Percentiles rank a stretch among this genome's conserved stretches.
phyloP scores from a whole-genome alignment of 1,139 yeast genomes.

The Pichia sp. region DNA sequence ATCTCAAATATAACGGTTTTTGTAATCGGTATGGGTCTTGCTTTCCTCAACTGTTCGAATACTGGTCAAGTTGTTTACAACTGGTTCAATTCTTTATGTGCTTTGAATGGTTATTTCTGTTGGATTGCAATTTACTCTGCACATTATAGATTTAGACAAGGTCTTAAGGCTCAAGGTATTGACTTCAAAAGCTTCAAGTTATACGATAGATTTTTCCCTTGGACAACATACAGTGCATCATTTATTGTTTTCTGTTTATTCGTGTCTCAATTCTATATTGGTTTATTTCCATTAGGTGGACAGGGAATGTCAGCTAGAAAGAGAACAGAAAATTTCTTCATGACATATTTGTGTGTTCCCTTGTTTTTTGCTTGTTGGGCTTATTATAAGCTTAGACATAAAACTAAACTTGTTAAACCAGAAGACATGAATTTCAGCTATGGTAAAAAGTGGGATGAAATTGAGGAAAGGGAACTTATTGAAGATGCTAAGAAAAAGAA shows the following conservation, averaged over 20 bases:
- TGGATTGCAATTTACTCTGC: constrained; percentile 46
- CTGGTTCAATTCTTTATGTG: constrained; percentile 51
- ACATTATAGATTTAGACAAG: constrained; percentile 45
- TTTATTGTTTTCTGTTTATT: constrained; percentile 16
- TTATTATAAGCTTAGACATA: constrained; percentile 18
- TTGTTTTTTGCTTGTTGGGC: constrained; percentile 15
- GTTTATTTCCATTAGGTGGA: constrained; percentile 17
- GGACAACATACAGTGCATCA: constrained; percentile 20
- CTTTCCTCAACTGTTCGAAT: constrained; percentile 40
- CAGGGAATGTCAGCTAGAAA: constrained; percentile 13
- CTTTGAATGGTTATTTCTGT: constrained; percentile 48
- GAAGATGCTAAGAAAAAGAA: constrained; percentile 13
- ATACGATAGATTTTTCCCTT: constrained; percentile 21
- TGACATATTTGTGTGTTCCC: constrained; percentile 21
- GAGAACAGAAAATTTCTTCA: constrained; percentile 18
- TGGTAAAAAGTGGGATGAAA: constrained; percentile 20
- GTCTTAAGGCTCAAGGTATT: constrained; percentile 20
- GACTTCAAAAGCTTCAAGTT: constrained; percentile 17
- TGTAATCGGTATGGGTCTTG: constrained; percentile 37
- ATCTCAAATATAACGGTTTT: constrained; percentile 39
- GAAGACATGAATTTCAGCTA: constrained; percentile 20
- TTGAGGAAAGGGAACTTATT: constrained; percentile 13
- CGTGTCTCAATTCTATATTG: constrained; percentile 19
- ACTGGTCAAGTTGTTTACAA: constrained; percentile 43
- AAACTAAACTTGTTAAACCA: constrained; percentile 12